phyloP scores from a whole-genome alignment of 768 basidiomycete species.

The Hysterangium stoloniferum region DNA sequence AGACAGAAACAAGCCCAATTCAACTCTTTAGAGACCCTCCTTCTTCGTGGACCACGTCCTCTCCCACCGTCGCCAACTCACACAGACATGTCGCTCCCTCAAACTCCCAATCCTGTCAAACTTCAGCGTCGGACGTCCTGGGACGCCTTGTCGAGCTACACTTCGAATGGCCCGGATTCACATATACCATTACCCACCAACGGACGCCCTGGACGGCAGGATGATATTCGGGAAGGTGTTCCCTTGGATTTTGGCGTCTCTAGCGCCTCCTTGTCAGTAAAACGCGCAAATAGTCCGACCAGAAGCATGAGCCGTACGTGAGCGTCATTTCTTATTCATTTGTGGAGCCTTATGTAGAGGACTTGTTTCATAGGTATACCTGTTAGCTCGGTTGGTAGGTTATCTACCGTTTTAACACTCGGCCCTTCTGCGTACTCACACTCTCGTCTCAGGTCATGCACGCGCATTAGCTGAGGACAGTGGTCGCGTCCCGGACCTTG shows the following conservation, averaged over 20 bases:
- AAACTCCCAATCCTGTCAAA: constrained; percentile 36
- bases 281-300: constrained; percentile 63
- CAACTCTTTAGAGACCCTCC: constrained; percentile 56
- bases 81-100: constrained; percentile 31
- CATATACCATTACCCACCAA: constrained; percentile 55
- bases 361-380: constrained; percentile 3
- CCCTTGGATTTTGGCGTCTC: constrained; percentile 46
- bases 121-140: constrained; percentile 52
- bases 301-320: constrained; percentile 72
- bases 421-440: background rate
- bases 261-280: constrained; percentile 26
- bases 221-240: constrained; percentile 66
- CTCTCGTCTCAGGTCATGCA: constrained; percentile 61
- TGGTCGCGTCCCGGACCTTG: constrained; percentile 36
- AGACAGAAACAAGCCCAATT: constrained; percentile 79
- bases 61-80: constrained; percentile 23
- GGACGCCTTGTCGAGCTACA: constrained; percentile 60
- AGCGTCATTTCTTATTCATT: background rate
- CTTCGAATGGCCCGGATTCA: constrained; percentile 58
- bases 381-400: constrained; percentile 10
- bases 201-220: constrained; percentile 28
- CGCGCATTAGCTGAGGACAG: constrained; percentile 76
- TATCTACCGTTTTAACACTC: constrained; percentile 13
- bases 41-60: constrained; percentile 62
- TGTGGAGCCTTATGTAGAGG: background rate